A percentile compares a stretch with the other conserved stretches of the same genome.
These are phyloP conservation scores for Stephanodiscus minutulus DNA, from an alignment of 108 stramenopile genomes.

Conservation along the genomic window DNA sequence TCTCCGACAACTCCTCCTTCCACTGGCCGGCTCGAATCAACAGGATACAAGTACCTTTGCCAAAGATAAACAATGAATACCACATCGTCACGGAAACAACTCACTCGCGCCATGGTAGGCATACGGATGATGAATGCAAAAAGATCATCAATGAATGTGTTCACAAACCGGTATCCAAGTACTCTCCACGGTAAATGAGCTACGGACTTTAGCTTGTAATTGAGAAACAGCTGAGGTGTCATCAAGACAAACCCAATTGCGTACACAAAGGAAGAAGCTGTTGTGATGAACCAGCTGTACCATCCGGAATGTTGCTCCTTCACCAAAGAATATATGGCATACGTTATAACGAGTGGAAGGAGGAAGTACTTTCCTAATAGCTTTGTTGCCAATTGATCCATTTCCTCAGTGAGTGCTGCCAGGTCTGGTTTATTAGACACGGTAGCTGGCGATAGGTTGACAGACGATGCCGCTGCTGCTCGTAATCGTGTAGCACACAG, in stretches of 20 bases:
- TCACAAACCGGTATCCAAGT: conserved; percentile 88
- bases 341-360: conserved; percentile 76
- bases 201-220: conserved; percentile 88
- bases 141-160: conserved; percentile 96
- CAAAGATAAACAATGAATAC: conserved; percentile 96
- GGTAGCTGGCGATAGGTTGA: conserved; percentile 6
- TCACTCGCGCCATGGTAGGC: conserved; percentile 95
- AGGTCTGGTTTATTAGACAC: conserved; percentile 47
- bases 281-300: conserved; percentile 91
- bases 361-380: conserved; percentile 68
- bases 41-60: conserved; percentile 94
- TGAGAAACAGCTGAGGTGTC: conserved; percentile 91
- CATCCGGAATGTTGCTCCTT: conserved; percentile 78
- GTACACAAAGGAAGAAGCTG: conserved; percentile 85
- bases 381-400: conserved; percentile 82
- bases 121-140: conserved; percentile 96
- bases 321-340: conserved; percentile 73
- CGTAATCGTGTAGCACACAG: conserved; percentile 71
- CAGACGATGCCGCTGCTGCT: conserved; percentile 19
- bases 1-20: conserved; percentile 28
- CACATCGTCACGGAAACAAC: conserved; percentile 95
- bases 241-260: conserved; percentile 88
- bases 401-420: conserved; percentile 73
- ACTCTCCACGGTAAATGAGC: conserved; percentile 91
- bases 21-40: conserved; percentile 60